These are phyloP conservation scores for Bipolaris oryzae DNA, from an alignment of 2,329 filamentous ascomycete genomes.

Conservation along the genomic window DNA sequence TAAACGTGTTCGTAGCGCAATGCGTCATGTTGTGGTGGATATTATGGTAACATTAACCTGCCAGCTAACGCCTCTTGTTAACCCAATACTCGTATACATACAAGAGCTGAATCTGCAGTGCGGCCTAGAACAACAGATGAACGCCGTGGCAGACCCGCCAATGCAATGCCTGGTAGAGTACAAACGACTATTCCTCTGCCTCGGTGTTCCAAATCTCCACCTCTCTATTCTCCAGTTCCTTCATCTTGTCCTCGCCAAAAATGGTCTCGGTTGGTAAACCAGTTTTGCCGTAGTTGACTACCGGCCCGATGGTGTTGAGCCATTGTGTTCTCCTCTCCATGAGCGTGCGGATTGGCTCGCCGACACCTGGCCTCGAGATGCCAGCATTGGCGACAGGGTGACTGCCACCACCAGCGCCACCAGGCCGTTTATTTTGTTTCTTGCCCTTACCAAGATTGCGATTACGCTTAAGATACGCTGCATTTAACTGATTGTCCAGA, in stretches of 20 bases:
- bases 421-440: constrained; percentile 78
- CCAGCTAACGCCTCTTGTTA: neutral
- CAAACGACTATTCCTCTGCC: constrained; percentile 62
- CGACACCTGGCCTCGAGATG: constrained; percentile 65
- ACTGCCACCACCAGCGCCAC: constrained; percentile 74
- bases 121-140: neutral
- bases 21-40: neutral
- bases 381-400: constrained; percentile 55
- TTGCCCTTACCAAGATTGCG: constrained; percentile 93
- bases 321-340: constrained; percentile 91
- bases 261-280: constrained; percentile 77
- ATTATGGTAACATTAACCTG: neutral
- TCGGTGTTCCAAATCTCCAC: constrained; percentile 80
- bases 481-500: constrained; percentile 91
- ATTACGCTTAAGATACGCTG: constrained; percentile 93
- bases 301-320: constrained; percentile 87
- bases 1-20: neutral
- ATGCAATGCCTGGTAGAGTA: neutral
- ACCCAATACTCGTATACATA: neutral
- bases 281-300: constrained; percentile 83
- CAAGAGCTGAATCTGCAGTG: constrained; percentile 1
- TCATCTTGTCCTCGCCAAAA: constrained; percentile 76
- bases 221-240: constrained; percentile 73
- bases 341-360: constrained; percentile 85
- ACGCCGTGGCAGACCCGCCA: constrained; percentile 1